phyloP scores from a whole-genome alignment of 768 basidiomycete species.

The Clitopilus passeckerianus region DNA sequence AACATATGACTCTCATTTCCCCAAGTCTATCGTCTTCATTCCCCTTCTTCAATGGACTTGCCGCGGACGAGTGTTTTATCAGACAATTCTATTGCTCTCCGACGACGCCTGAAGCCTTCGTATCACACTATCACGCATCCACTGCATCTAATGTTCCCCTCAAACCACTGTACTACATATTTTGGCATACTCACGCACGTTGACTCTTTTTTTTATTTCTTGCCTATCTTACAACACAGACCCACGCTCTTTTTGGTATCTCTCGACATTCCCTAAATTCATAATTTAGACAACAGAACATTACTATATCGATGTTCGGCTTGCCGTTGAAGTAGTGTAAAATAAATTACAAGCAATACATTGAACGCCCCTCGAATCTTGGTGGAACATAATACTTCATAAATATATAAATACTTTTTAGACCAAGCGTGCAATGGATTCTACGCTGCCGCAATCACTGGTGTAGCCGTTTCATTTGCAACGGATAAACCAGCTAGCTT shows the following conservation, averaged over 20 bases:
- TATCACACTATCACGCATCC: slow-evolving; percentile 9
- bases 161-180: slow-evolving; percentile 12
- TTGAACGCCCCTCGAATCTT: neutral
- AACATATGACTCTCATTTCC: slow-evolving; percentile 12
- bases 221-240: neutral
- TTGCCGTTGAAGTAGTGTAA: neutral
- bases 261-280: neutral
- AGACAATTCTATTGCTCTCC: neutral
- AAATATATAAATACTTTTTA: neutral
- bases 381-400: no score
- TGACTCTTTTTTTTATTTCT: slow-evolving; percentile 8
- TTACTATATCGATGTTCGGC: neutral
- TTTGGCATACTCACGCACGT: slow-evolving; percentile 19
- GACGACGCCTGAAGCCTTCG: neutral
- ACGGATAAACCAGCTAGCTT: neutral
- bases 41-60: slow-evolving; percentile 1
- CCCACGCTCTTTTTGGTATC: slow-evolving; percentile 1
- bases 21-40: neutral
- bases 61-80: neutral
- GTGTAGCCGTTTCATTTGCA: neutral
- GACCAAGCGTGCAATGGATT: neutral
- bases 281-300: neutral
- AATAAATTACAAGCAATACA: neutral
- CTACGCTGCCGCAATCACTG: neutral
- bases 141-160: slow-evolving; percentile 15